Percentiles rank a stretch among this genome's conserved stretches.
Evolutionary conservation across 192 early-diverging fungal genomes (phyloP).

Genomic region (Coemansia umbellata): DNA sequence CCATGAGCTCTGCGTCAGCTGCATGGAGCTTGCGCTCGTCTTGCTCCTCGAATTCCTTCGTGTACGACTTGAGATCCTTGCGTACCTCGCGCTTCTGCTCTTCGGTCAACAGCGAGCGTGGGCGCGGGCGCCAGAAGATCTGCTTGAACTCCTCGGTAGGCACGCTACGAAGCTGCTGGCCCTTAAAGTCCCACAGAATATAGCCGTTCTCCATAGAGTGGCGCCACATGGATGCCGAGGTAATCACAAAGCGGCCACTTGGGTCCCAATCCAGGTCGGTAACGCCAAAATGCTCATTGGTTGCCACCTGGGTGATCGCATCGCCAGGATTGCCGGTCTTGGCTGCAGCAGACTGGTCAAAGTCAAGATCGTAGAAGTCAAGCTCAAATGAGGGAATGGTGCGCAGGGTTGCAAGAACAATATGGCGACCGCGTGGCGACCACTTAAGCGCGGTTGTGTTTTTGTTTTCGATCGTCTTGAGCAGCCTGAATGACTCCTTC

Average conservation of each 20-base stretch:
- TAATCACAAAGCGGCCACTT: slow-evolving; percentile 90
- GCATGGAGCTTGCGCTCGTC: slow-evolving; percentile 72
- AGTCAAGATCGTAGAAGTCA: slow-evolving; percentile 92
- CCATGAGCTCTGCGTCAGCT: slow-evolving; percentile 70
- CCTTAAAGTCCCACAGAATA: slow-evolving; percentile 88
- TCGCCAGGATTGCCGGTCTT: slow-evolving; percentile 57
- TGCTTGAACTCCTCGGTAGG: slow-evolving; percentile 84
- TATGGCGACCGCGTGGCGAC: slow-evolving; percentile 95
- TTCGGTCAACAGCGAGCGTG: slow-evolving; percentile 69
- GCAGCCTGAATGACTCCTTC: slow-evolving; percentile 70
- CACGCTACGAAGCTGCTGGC: slow-evolving; percentile 71
- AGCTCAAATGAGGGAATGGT: slow-evolving; percentile 71
- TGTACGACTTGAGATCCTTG: slow-evolving; percentile 90
- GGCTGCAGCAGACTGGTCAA: slow-evolving; percentile 54
- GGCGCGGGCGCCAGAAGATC: slow-evolving; percentile 93
- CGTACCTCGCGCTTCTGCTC: slow-evolving; percentile 82
- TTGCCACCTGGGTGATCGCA: slow-evolving; percentile 62
- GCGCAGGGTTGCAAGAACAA: slow-evolving; percentile 81
- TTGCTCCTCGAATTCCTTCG: slow-evolving; percentile 83
- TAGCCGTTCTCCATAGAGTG: slow-evolving; percentile 88
- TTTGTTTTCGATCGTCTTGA: slow-evolving; percentile 81
- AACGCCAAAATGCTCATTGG: slow-evolving; percentile 89
- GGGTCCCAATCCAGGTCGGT: slow-evolving; percentile 99
- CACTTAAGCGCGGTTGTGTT: slow-evolving; percentile 80
- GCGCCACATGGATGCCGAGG: slow-evolving; percentile 83